phyloP scores from a whole-genome alignment of 2,329 filamentous ascomycete species.

The Phyllosticta paracitricarpa region DNA sequence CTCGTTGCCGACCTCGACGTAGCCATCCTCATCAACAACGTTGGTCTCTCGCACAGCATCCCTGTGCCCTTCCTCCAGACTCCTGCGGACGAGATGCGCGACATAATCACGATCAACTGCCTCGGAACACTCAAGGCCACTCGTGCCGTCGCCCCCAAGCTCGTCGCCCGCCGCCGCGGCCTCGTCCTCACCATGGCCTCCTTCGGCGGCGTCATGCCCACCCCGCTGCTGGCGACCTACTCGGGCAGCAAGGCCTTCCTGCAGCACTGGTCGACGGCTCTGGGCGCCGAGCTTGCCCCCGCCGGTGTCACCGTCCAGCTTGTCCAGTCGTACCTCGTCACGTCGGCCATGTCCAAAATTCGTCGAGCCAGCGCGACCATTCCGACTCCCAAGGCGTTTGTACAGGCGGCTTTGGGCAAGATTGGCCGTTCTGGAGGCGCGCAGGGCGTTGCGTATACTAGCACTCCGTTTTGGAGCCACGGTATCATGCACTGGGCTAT shows the following conservation, averaged over 20 bases:
- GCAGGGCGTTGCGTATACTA: slow-evolving; percentile 70
- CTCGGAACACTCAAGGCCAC: slow-evolving; percentile 81
- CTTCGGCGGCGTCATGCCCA: slow-evolving; percentile 86
- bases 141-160: slow-evolving; percentile 70
- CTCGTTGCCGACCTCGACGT: slow-evolving; percentile 67
- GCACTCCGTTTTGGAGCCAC: slow-evolving; percentile 90
- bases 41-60: slow-evolving; percentile 87
- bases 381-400: slow-evolving; percentile 73
- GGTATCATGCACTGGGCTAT: slow-evolving; percentile 79
- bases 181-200: slow-evolving; percentile 96
- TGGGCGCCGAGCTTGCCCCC: slow-evolving; percentile 72
- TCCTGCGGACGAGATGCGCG: slow-evolving; percentile 64
- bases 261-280: slow-evolving; percentile 85
- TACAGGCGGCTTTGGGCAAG: slow-evolving; percentile 66
- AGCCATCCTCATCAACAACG: slow-evolving; percentile 89
- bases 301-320: slow-evolving; percentile 83
- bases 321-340: slow-evolving; percentile 85
- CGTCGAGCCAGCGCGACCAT: slow-evolving; percentile 67
- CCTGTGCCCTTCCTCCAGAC: slow-evolving; percentile 83
- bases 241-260: slow-evolving; percentile 97
- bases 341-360: slow-evolving; percentile 95
- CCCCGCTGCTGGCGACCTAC: slow-evolving; percentile 88
- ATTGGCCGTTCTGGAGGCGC: slow-evolving; percentile 69
- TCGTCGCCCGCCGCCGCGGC: slow-evolving; percentile 74
- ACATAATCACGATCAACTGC: slow-evolving; percentile 95